Evolutionary conservation across 805 yeast genomes (phyloP), one percentile per base, ranked within the genome.

Genomic region (Tetrapisispora arboricola): DNA sequence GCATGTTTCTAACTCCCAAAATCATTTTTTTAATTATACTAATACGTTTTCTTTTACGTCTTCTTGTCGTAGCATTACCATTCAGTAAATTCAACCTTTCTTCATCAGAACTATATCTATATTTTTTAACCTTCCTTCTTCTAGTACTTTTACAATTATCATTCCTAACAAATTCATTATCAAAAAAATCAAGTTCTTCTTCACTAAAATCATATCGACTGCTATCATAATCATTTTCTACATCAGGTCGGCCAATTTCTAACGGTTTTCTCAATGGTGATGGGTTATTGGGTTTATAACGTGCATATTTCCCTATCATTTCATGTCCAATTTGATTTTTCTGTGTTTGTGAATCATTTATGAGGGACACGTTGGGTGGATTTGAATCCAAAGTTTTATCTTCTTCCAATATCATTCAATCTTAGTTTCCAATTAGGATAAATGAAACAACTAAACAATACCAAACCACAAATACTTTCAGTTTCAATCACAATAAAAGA

Each of bases 201-300:
- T 29, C 33, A 20, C 19, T 30, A 11, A 36, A 18, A 16, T 27
- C 12, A 21, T 15, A 21, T 11, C 8, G 27, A 22, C 26, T 21
- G n/a, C 17, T 16, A 8, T 29, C 33, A 12, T 32, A 37, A 24
- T 35, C 31, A 20, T 21, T 29, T 18, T 25, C 30, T 15, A 34
- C 18, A 18, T 42, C 42, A 10, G 24, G 25, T 17, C 9, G 29
- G 18, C 24, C 25, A 32, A 34, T 31, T 18, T 31, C 31, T 10
- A 36, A 21, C 3, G 39, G n/a, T 16, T 45, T 40, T 32, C 52
- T 38, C 22, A 49, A 32, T 10, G 52, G 52, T 15, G 52, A 49
- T n/a, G 52, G 50, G 16, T 36, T 41, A 8, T 41, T 38, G 0
- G 52, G 52, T 22, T 38, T 39, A 36, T 49, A 44, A 21, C 32